These are phyloP conservation scores for Amylostereum areolatum DNA, from an alignment of 1,284 basidiomycete species.

Conservation along the genomic window DNA sequence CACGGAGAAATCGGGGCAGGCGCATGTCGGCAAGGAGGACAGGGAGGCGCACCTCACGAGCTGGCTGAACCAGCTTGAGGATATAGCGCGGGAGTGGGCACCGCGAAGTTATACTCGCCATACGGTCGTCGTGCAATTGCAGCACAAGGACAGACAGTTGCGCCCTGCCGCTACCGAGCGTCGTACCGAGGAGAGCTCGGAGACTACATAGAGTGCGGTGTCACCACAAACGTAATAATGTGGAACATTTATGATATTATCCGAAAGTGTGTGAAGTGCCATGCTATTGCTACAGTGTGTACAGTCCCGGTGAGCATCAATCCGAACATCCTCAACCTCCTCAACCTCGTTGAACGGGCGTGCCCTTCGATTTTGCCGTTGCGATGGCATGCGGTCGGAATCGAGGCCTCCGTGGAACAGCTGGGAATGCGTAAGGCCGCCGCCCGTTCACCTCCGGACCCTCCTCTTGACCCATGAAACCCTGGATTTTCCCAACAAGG, in stretches of 20 bases:
- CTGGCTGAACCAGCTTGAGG: conserved; percentile 33
- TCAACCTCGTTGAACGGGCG: conserved; percentile 22
- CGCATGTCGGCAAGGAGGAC: conserved; percentile 24
- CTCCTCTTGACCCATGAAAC: not conserved
- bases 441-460: conserved; percentile 5
- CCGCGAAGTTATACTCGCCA: conserved; percentile 31
- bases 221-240: not conserved
- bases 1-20: conserved; percentile 39
- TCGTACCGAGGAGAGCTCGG: not conserved
- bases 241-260: too few relatives aligned
- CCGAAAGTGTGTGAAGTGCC: too few relatives aligned
- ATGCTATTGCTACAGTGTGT: too few relatives aligned
- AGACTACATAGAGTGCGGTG: not conserved
- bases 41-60: conserved; percentile 37
- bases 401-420: conserved; percentile 1
- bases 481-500: conserved; percentile 32
- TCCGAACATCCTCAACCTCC: too few relatives aligned
- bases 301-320: too few relatives aligned
- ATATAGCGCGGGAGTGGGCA: conserved; percentile 49
- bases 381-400: conserved; percentile 23
- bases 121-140: conserved; percentile 38
- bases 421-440: conserved; percentile 29
- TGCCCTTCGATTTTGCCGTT: conserved; percentile 32
- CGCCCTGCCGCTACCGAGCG: conserved; percentile 10
- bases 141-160: conserved; percentile 19